phyloP scores from a whole-genome alignment of 2,329 filamentous ascomycete species.

The Orbilia brochopaga region DNA sequence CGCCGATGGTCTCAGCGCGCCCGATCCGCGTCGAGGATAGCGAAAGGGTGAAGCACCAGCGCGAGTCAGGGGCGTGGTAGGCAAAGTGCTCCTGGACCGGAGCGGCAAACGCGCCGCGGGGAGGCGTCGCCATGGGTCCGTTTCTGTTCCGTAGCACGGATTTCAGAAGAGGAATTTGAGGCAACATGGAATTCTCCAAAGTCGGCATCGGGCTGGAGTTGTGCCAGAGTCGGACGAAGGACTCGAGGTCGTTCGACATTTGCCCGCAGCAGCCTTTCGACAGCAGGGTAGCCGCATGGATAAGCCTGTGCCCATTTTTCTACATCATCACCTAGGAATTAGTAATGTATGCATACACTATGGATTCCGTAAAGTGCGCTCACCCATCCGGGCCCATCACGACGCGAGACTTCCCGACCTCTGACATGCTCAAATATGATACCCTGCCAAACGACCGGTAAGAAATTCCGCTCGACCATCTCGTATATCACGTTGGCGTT shows the following conservation, averaged over 20 bases:
- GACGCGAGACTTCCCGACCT: slow-evolving; percentile 16
- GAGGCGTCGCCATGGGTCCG: neutral
- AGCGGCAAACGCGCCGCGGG: slow-evolving; percentile 17
- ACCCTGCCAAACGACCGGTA: slow-evolving; percentile 40
- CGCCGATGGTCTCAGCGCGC: slow-evolving; percentile 22
- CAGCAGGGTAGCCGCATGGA: slow-evolving; percentile 15
- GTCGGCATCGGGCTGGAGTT: slow-evolving; percentile 10
- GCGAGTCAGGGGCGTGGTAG: slow-evolving; percentile 21
- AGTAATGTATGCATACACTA: neutral
- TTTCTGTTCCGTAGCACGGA: slow-evolving; percentile 10
- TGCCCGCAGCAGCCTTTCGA: slow-evolving; percentile 8
- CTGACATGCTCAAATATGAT: slow-evolving; percentile 39
- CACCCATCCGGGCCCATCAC: slow-evolving; percentile 30
- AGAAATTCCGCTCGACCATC: slow-evolving; percentile 27
- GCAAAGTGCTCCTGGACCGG: slow-evolving; percentile 44
- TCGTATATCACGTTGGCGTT: slow-evolving; percentile 26
- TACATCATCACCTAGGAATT: neutral
- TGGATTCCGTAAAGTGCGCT: neutral
- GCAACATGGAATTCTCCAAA: slow-evolving; percentile 4
- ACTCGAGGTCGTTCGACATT: slow-evolving; percentile 4
- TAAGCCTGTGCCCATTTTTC: slow-evolving; percentile 19
- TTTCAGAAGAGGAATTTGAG: slow-evolving; percentile 20
- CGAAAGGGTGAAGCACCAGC: slow-evolving; percentile 39
- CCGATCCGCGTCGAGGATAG: slow-evolving; percentile 26
- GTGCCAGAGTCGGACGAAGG: slow-evolving; percentile 21